Evolutionary conservation across 345 rosid species (phyloP).

Genomic region (Ailanthus altissimus): DNA sequence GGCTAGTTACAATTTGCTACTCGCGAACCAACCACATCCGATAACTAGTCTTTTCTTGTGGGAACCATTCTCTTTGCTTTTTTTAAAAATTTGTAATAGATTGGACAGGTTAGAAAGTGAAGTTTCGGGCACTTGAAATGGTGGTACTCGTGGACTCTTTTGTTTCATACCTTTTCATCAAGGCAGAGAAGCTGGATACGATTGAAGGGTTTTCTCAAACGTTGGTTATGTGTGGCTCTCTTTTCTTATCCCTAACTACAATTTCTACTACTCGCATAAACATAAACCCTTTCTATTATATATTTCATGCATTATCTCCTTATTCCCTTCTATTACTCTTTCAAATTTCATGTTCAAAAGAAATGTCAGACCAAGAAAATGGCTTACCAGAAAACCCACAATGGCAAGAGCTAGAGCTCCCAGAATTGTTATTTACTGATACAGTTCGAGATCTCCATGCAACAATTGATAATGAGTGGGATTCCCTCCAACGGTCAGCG

Average conservation of each 20-base stretch:
- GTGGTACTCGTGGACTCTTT: constrained; percentile 55
- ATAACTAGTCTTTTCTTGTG: constrained; percentile 24
- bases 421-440: constrained; percentile 42
- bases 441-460: constrained; percentile 60
- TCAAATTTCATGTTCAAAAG: constrained; percentile 20
- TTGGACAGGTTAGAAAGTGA: constrained; percentile 41
- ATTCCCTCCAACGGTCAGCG: constrained; percentile 63
- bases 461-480: constrained; percentile 68
- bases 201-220: constrained; percentile 47
- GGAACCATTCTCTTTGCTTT: constrained; percentile 29
- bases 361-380: constrained; percentile 48
- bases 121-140: constrained; percentile 27
- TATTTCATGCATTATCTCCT: constrained; percentile 32
- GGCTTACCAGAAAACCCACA: constrained; percentile 39
- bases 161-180: constrained; percentile 47
- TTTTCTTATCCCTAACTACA: constrained; percentile 76
- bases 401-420: constrained; percentile 64
- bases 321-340: constrained; percentile 20
- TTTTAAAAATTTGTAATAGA: constrained; percentile 28
- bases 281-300: constrained; percentile 19
- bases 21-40: constrained; percentile 33
- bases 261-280: constrained; percentile 18
- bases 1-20: not conserved
- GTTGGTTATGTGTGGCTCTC: constrained; percentile 90
- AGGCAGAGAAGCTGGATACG: constrained; percentile 54